These are phyloP conservation scores for Marasmius sp. DNA, from an alignment of 1,284 basidiomycete genomes.

Conservation along the genomic window DNA sequence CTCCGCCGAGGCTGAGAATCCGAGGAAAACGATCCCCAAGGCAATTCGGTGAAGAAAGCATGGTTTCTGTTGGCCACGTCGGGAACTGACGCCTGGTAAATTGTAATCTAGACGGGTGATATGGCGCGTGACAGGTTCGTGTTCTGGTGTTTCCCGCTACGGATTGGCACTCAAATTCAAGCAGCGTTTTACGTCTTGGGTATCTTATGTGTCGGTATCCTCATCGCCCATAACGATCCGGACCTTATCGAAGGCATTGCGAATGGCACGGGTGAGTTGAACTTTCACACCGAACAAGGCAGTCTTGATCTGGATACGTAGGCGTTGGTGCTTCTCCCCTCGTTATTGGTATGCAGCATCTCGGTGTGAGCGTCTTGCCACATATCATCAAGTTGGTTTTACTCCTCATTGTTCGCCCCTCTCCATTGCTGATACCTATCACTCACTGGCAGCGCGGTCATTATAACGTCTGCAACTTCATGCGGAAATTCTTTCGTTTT, in stretches of 20 bases:
- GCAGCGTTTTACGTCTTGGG: conserved; percentile 12
- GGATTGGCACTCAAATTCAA: not conserved
- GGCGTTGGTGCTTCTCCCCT: conserved; percentile 39
- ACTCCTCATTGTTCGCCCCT: not conserved
- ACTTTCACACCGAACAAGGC: conserved; percentile 41
- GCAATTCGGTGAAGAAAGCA: conserved; percentile 55
- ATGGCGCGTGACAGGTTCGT: conserved; percentile 13
- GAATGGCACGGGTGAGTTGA: conserved; percentile 43
- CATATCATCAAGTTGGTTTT: conserved; percentile 28
- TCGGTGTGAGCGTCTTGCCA: conserved; percentile 48
- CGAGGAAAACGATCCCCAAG: conserved; percentile 47
- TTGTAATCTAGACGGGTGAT: conserved; percentile 12
- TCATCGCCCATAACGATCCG: conserved; percentile 21
- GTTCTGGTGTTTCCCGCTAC: not conserved
- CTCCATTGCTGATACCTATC: not conserved
- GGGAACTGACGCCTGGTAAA: conserved; percentile 15
- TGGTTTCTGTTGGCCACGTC: conserved; percentile 23
- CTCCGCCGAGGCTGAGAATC: conserved; percentile 44
- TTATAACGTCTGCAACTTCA: conserved; percentile 14
- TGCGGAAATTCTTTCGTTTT: conserved; percentile 16
- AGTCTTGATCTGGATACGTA: conserved; percentile 27
- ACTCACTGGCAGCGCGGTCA: conserved; percentile 7
- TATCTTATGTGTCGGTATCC: conserved; percentile 29
- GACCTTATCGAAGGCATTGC: conserved; percentile 12
- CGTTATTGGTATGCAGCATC: conserved; percentile 52